A percentile compares a stretch with the other conserved stretches of the same genome.
phyloP scores from a whole-genome alignment of 2,329 filamentous ascomycete genomes.

The Penicillium sp. region DNA sequence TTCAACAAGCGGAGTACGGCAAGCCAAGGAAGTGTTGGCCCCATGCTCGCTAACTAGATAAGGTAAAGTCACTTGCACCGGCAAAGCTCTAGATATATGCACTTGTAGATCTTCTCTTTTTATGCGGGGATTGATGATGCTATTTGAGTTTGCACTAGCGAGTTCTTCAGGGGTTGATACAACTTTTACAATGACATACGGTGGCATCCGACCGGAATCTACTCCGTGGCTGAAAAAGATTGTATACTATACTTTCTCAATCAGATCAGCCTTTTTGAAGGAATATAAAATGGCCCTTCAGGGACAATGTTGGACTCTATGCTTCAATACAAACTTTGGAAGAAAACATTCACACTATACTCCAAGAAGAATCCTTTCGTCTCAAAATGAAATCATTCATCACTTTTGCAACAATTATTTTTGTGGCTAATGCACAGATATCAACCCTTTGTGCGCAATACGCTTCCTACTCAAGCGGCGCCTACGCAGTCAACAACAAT shows the following conservation, averaged over 20 bases:
- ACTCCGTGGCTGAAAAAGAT: slow-evolving; percentile 7
- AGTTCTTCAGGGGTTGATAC: not conserved
- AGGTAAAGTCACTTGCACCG: not conserved
- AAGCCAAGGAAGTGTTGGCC: not conserved
- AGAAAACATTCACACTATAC: not conserved
- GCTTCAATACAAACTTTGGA: not conserved
- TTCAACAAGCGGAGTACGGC: not conserved
- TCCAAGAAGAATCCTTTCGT: not conserved
- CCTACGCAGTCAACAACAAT: slow-evolving; percentile 57
- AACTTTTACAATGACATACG: not conserved
- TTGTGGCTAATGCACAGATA: not conserved
- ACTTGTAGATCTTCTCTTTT: not conserved
- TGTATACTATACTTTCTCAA: not conserved
- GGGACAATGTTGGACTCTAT: not conserved
- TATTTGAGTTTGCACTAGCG: not conserved
- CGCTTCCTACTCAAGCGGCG: slow-evolving; percentile 38
- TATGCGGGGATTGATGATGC: not conserved
- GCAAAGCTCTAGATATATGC: not conserved
- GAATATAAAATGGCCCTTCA: not conserved
- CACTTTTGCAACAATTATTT: not conserved
- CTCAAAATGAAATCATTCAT: slow-evolving; percentile 6
- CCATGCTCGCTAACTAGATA: not conserved
- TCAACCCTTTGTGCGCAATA: slow-evolving; percentile 40
- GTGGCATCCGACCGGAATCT: not conserved
- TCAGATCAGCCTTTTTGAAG: not conserved